phyloP scores from a whole-genome alignment of 2,329 filamentous ascomycete genomes.

The Decorospora gaudefroyi region DNA sequence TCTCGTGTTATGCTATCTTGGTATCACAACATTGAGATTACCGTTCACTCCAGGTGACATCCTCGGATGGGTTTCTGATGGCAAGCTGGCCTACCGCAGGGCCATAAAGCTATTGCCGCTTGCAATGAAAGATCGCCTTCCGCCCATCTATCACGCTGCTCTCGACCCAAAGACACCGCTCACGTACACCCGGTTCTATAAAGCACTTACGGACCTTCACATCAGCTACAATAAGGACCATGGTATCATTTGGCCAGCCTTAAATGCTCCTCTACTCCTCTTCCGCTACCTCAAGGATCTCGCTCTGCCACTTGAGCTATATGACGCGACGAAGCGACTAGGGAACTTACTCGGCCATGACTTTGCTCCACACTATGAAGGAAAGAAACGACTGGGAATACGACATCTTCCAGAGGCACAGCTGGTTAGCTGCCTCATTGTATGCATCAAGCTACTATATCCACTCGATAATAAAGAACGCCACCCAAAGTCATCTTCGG shows the following conservation, averaged over 20 bases:
- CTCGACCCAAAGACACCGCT: conserved; percentile 60
- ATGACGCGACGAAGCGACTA: conserved; percentile 62
- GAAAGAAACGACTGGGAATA: conserved; percentile 27
- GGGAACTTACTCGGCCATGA: conserved; percentile 57
- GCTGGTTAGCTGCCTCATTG: conserved; percentile 70
- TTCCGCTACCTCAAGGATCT: conserved; percentile 72
- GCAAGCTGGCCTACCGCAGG: conserved; percentile 72
- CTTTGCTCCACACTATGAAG: conserved; percentile 60
- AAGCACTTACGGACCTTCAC: conserved; percentile 64
- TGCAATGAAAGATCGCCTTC: conserved; percentile 68
- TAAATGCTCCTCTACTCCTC: conserved; percentile 72
- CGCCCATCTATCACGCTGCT: conserved; percentile 62
- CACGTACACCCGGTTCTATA: conserved; percentile 64
- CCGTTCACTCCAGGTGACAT: conserved; percentile 78
- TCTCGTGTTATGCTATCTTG: conserved; percentile 79
- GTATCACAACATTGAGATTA: conserved; percentile 71
- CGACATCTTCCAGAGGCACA: conserved; percentile 68
- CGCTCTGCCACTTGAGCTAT: conserved; percentile 73
- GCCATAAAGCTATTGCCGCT: conserved; percentile 63
- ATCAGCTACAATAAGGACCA: conserved; percentile 69
- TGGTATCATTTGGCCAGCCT: conserved; percentile 69
- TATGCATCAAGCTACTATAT: conserved; percentile 78
- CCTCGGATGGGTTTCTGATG: conserved; percentile 65
- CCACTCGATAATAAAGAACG: conserved; percentile 68
- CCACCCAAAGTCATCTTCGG: conserved; percentile 55